Conservation (phyloP, 331 rosid genomes). For the Quercus lobata region DNA sequence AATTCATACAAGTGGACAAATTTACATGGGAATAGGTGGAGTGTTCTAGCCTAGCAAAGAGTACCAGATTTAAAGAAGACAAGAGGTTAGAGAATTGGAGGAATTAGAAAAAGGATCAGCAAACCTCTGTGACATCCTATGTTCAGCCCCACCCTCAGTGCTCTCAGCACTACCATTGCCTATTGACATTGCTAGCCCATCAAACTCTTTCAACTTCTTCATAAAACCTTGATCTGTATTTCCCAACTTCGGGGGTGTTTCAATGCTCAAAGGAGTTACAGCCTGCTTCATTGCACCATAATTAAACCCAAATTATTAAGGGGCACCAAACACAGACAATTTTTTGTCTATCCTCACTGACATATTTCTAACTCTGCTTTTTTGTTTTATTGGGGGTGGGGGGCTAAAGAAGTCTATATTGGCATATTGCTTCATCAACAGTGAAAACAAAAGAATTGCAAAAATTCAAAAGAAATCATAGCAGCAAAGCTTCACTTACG, state of each 20-base stretch:
- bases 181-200: conserved; percentile 86
- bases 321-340: not conserved
- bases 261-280: conserved; percentile 51
- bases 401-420: too few relatives aligned
- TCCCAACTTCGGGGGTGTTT: conserved; percentile 73
- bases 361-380: not conserved
- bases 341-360: not conserved
- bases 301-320: conserved; percentile 14
- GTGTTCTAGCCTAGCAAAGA: too few relatives aligned
- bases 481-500: conserved; percentile 35
- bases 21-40: not conserved
- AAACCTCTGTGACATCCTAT: conserved; percentile 70
- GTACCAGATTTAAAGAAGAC: not conserved
- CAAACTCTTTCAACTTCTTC: conserved; percentile 81
- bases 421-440: not conserved
- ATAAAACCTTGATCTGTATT: conserved; percentile 65
- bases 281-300: conserved; percentile 42
- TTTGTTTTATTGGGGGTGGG: too few relatives aligned
- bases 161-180: conserved; percentile 63
- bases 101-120: conserved; percentile 14
- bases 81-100: not conserved
- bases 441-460: not conserved
- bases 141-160: conserved; percentile 59
- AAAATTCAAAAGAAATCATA: not conserved
- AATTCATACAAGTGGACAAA: not conserved